Evolutionary conservation across 2,329 filamentous ascomycete species (phyloP).

Genomic region (Aureobasidium uvarum): DNA sequence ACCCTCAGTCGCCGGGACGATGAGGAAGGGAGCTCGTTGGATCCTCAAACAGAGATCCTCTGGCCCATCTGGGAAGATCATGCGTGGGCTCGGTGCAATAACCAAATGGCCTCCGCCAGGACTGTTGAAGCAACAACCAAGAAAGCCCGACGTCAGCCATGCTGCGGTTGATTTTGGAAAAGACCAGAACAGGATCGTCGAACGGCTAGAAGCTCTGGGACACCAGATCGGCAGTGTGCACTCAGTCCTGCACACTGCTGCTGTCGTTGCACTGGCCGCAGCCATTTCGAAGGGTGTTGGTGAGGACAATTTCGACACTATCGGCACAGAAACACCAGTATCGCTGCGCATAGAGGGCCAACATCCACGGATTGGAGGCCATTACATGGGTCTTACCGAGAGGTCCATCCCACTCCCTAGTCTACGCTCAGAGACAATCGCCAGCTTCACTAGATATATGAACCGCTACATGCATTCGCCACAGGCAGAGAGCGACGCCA

Average conservation of each 20-base stretch:
- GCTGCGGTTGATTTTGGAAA: background rate
- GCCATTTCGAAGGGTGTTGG: too few relatives aligned
- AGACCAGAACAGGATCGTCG: background rate
- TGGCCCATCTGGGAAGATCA: background rate
- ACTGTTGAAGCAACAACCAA: background rate
- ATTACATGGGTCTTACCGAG: background rate
- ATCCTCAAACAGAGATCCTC: background rate
- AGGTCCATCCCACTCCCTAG: background rate
- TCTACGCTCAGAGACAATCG: background rate
- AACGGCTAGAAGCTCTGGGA: background rate
- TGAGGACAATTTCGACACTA: background rate
- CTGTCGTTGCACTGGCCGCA: background rate
- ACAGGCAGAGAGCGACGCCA: background rate
- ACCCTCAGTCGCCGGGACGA: background rate
- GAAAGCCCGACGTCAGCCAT: background rate
- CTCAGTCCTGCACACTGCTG: slow-evolving; percentile 1
- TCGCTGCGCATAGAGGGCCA: background rate
- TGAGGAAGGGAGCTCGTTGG: background rate
- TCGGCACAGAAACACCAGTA: background rate
- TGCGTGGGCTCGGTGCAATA: background rate
- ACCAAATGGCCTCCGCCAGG: background rate
- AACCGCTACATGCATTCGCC: background rate
- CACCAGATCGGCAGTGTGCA: background rate
- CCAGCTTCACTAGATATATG: background rate
- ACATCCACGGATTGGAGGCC: background rate